phyloP scores from a whole-genome alignment of 2,329 filamentous ascomycete genomes.

The Hypoxylon sp. region DNA sequence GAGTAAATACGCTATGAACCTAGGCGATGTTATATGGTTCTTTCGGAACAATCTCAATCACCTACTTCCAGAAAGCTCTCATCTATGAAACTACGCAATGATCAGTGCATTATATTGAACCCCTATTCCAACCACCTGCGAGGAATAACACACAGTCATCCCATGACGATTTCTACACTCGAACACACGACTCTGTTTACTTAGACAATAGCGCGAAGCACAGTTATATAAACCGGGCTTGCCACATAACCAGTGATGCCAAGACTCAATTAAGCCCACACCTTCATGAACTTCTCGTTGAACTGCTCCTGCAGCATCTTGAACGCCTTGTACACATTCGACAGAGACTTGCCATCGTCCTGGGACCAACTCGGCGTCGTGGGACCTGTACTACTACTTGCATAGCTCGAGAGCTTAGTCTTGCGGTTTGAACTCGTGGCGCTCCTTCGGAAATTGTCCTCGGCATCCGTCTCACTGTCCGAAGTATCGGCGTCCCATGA shows the following conservation, averaged over 20 bases:
- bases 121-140: not conserved
- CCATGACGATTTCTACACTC: too few relatives aligned
- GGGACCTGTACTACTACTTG: not conserved
- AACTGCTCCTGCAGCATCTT: slow-evolving; percentile 69
- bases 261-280: slow-evolving; percentile 64
- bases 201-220: too few relatives aligned
- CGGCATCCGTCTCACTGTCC: slow-evolving; percentile 52
- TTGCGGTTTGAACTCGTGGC: not conserved
- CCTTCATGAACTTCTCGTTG: slow-evolving; percentile 72
- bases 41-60: not conserved
- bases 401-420: not conserved
- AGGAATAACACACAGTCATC: too few relatives aligned
- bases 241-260: not conserved
- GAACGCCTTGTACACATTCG: slow-evolving; percentile 71
- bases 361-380: slow-evolving; percentile 29
- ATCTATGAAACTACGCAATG: not conserved
- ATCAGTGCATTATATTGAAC: not conserved
- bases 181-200: too few relatives aligned
- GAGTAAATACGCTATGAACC: not conserved
- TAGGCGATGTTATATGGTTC: not conserved
- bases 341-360: slow-evolving; percentile 61
- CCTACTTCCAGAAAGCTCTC: not conserved
- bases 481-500: slow-evolving; percentile 62
- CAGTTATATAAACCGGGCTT: not conserved
- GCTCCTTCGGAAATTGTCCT: slow-evolving; percentile 41